Base-by-base conservation (phyloP, 2,329 filamentous ascomycete species). In the Penicillium sp. region DNA sequence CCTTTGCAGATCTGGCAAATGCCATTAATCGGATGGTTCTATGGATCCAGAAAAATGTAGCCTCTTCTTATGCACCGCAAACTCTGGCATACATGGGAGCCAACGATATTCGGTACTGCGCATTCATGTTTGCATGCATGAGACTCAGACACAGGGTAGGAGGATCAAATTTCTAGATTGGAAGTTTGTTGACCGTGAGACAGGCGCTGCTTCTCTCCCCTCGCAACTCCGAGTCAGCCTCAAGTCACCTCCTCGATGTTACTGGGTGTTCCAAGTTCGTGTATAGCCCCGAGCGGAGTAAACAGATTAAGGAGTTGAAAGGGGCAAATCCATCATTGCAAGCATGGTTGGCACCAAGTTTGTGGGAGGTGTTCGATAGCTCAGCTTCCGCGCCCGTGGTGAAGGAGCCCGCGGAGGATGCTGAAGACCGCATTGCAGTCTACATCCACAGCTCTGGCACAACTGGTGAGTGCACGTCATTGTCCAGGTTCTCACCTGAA, bases 51-150 rank as follows among this genome's bases (percentile, higher is more conserved):
- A 13, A 38, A 4, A 53, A 50, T n/a, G 46, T 61, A 2, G 46
- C 46, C 3, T 34, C 35, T 32, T 37, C 45, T 14, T 24, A 35
- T 31, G 39, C n/a, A 5, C 43, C 53, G 1, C 24, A 52, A 20
- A 46, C 53, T 5, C 8, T 60, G n/a, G 55, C 55, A 3, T 66
- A 66, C 49, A 45, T 65, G 26, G 64, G 59, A 14, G 43, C 50
- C 18, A 65, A 66, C 50, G 64, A 66, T 34, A 48, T 62, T 42
- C 57, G 62, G n/a, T 66, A 66, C 43, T 37, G 34, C 5, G 50
- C 49, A 5, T 60, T 65, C 32, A 43, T 61, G 1, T 48, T 64
- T 22, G 64, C 62, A 7, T 63, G 62, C 22, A 61, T 58, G 50
- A 61, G 52, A 37, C 49, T 44, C 16, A 56, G 31, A 38, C 52